A percentile compares a stretch with the other conserved stretches of the same genome.
phyloP scores from a whole-genome alignment of 768 basidiomycete genomes.

The Mycena maculata region DNA sequence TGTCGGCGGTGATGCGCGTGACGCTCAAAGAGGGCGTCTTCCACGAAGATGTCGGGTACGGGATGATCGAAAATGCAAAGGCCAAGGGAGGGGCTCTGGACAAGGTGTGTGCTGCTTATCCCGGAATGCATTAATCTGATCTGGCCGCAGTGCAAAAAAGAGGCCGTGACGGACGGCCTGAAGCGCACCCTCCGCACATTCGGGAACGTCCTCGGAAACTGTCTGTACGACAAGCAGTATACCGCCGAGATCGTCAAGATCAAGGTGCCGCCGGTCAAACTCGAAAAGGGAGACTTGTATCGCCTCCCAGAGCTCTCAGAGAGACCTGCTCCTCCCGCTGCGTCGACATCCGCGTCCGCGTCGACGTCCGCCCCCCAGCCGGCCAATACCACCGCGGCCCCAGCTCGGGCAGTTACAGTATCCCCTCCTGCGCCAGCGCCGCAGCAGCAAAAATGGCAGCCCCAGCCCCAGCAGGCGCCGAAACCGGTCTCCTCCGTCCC shows the following conservation, averaged over 20 bases:
- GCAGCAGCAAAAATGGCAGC: conserved; percentile 30
- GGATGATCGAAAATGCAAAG: conserved; percentile 85
- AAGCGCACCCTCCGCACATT: conserved; percentile 94
- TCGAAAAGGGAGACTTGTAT: conserved; percentile 75
- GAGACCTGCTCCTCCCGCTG: conserved; percentile 13
- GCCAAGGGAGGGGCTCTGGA: conserved; percentile 89
- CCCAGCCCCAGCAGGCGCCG: conserved; percentile 16
- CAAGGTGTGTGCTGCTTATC: conserved; percentile 70
- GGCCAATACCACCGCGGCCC: conserved; percentile 9
- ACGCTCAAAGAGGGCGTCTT: conserved; percentile 88
- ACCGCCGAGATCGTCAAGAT: conserved; percentile 88
- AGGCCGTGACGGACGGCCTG: conserved; percentile 94
- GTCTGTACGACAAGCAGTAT: conserved; percentile 95
- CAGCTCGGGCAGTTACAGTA: conserved; percentile 15
- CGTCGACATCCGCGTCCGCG: conserved; percentile 2
- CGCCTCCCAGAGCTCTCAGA: conserved; percentile 45
- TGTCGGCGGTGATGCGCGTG: conserved; percentile 88
- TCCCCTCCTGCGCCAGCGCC: conserved; percentile 1
- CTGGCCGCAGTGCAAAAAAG: conserved; percentile 88
- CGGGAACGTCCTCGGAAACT: conserved; percentile 95
- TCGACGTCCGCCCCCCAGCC: conserved; percentile 2
- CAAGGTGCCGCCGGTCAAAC: conserved; percentile 81
- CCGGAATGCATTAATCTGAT: background rate
- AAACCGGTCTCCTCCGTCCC: conserved; percentile 27
- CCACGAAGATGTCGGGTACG: conserved; percentile 97